Evolutionary conservation across 1,139 yeast species (phyloP).

Genomic region (Geotrichum phurueaensis): DNA sequence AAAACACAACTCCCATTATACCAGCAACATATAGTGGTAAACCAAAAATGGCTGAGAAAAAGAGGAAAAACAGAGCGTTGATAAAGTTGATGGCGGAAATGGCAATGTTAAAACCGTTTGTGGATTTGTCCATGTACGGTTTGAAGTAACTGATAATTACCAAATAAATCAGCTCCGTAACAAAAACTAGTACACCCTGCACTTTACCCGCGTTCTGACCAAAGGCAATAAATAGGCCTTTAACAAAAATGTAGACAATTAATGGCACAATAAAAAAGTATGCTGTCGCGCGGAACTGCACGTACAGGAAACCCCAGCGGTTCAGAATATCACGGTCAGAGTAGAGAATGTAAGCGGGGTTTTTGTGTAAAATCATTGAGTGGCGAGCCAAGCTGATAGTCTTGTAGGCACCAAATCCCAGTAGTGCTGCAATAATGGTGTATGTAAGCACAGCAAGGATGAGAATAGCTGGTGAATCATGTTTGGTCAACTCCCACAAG

Average conservation of each 20-base stretch:
- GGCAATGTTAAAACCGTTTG: conserved; percentile 84
- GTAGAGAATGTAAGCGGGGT: conserved; percentile 85
- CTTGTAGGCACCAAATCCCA: conserved; percentile 67
- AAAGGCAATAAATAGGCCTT: conserved; percentile 81
- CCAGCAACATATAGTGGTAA: conserved; percentile 86
- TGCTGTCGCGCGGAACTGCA: conserved; percentile 81
- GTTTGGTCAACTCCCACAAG: conserved; percentile 80
- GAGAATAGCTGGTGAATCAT: conserved; percentile 78
- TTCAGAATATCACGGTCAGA: conserved; percentile 79
- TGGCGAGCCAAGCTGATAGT: conserved; percentile 66
- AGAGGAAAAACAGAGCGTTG: conserved; percentile 79
- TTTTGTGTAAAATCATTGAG: conserved; percentile 68
- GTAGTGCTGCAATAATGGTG: conserved; percentile 49
- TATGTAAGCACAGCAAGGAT: conserved; percentile 71
- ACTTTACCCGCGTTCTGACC: conserved; percentile 73
- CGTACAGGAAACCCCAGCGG: conserved; percentile 87
- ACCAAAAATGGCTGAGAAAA: conserved; percentile 77
- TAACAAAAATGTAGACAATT: conserved; percentile 59
- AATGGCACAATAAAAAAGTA: conserved; percentile 74
- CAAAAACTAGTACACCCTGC: conserved; percentile 73
- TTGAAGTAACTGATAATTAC: conserved; percentile 59
- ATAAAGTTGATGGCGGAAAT: conserved; percentile 73
- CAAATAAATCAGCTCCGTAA: conserved; percentile 65
- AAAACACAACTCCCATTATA: conserved; percentile 88
- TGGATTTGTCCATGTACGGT: conserved; percentile 92